Evolutionary conservation across 228 moss, liverwort and hornwort species (phyloP).

Genomic region (Sphagnum magellanicum): DNA sequence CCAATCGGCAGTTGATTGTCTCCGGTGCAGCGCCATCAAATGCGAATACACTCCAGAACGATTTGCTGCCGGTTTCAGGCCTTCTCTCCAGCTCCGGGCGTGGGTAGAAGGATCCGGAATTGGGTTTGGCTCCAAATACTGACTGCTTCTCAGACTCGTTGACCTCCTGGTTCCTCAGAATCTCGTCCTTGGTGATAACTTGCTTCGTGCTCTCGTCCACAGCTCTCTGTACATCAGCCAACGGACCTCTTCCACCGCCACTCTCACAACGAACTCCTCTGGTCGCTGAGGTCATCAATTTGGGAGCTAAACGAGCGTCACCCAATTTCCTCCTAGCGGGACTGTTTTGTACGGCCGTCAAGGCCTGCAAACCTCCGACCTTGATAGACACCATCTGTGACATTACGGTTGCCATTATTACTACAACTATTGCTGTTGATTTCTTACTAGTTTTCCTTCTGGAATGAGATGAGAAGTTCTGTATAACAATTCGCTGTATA

Average conservation of each 20-base stretch:
- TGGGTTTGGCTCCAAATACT: slow-evolving; percentile 32
- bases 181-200: slow-evolving; percentile 15
- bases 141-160: slow-evolving; percentile 35
- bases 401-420: slow-evolving; percentile 5
- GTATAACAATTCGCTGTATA: too few species aligned
- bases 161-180: slow-evolving; percentile 18
- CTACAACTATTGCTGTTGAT: not conserved
- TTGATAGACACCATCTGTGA: not conserved
- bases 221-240: slow-evolving; percentile 8
- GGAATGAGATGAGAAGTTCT: too few species aligned
- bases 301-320: not conserved
- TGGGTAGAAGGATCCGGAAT: slow-evolving; percentile 10
- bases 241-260: slow-evolving; percentile 7
- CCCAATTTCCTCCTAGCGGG: not conserved
- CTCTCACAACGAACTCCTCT: slow-evolving; percentile 11
- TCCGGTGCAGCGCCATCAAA: slow-evolving; percentile 19
- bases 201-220: slow-evolving; percentile 21
- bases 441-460: too few species aligned
- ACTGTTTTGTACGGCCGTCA: not conserved
- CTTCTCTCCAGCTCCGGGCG: slow-evolving; percentile 19
- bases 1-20: slow-evolving; percentile 21
- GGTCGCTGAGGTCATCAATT: slow-evolving; percentile 1
- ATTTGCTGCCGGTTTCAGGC: slow-evolving; percentile 19
- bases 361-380: slow-evolving; percentile 2
- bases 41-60: slow-evolving; percentile 6